Evolutionary conservation across 345 rosid genomes (phyloP).

Genomic region (Heritiera littoralis): DNA sequence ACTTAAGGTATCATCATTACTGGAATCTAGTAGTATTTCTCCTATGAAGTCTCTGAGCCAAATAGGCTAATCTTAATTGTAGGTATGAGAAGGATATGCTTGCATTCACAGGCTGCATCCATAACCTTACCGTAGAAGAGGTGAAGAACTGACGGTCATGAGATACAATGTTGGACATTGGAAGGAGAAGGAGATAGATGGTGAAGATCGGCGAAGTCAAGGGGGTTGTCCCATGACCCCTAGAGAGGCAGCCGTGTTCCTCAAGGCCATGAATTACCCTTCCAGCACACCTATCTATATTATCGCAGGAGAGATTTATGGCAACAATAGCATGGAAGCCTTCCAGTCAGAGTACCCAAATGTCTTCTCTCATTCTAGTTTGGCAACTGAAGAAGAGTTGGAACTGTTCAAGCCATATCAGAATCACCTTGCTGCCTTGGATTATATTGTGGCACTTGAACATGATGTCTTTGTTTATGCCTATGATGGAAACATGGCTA

Average conservation of each 20-base stretch:
- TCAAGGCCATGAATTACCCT: conserved; percentile 96
- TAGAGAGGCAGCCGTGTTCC: conserved; percentile 89
- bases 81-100: conserved; percentile 99
- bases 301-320: conserved; percentile 89
- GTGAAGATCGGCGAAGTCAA: conserved; percentile 59
- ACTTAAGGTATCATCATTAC: conserved; percentile 56
- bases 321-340: conserved; percentile 75
- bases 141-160: conserved; percentile 75
- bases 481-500: conserved; percentile 97
- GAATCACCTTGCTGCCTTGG: conserved; percentile 93
- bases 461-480: conserved; percentile 91
- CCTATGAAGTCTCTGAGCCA: neutral
- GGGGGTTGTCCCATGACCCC: conserved; percentile 99
- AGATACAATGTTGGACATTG: conserved; percentile 81
- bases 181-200: conserved; percentile 97
- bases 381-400: conserved; percentile 80
- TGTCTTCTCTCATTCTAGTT: conserved; percentile 73
- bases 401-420: conserved; percentile 73
- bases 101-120: conserved; percentile 96
- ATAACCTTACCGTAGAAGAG: conserved; percentile 79
- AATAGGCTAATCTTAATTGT: conserved; percentile 25
- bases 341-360: conserved; percentile 82
- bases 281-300: conserved; percentile 80
- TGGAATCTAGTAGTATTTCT: neutral
- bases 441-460: conserved; percentile 83